Evolutionary conservation across 2,329 filamentous ascomycete species (phyloP).

Genomic region (Calonectria honghensis): DNA sequence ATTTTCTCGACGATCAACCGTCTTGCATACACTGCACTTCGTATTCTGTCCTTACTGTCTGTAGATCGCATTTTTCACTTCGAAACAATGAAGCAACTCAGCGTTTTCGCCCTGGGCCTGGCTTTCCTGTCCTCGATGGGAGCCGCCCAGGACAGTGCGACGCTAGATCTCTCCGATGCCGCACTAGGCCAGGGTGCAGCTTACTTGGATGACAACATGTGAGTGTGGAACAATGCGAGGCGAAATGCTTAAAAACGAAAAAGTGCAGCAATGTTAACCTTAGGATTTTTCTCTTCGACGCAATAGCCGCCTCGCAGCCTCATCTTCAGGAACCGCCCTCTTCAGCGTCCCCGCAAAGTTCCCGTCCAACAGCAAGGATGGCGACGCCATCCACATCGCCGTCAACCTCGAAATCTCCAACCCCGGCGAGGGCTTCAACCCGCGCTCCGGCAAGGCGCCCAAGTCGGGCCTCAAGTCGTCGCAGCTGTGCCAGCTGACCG

Average conservation of each 20-base stretch:
- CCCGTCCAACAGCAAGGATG: conserved; percentile 15
- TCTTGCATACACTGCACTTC: conserved; percentile 27
- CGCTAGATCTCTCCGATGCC: conserved; percentile 9
- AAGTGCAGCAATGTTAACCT: neutral
- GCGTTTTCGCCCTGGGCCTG: conserved; percentile 3
- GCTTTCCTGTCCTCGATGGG: conserved; percentile 26
- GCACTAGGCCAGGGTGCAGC: conserved; percentile 6
- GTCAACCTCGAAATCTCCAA: conserved; percentile 28
- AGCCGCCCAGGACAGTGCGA: conserved; percentile 18
- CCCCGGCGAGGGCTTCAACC: conserved; percentile 20
- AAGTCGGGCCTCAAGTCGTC: conserved; percentile 14
- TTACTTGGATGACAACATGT: conserved; percentile 6
- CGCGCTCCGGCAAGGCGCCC: conserved; percentile 29
- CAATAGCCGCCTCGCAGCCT: neutral
- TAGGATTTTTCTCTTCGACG: neutral
- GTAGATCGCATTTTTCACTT: neutral
- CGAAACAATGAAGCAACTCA: conserved; percentile 19
- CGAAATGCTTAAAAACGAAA: neutral
- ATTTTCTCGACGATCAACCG: conserved; percentile 22
- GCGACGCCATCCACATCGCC: conserved; percentile 28
- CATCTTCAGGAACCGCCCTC: neutral
- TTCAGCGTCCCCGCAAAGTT: conserved; percentile 21
- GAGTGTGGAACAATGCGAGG: conserved; percentile 1
- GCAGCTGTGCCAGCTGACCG: conserved; percentile 15
- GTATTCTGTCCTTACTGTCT: conserved; percentile 16